Conservation (phyloP, 2,329 filamentous ascomycete species). For the Pestalotiopsis sp. region DNA sequence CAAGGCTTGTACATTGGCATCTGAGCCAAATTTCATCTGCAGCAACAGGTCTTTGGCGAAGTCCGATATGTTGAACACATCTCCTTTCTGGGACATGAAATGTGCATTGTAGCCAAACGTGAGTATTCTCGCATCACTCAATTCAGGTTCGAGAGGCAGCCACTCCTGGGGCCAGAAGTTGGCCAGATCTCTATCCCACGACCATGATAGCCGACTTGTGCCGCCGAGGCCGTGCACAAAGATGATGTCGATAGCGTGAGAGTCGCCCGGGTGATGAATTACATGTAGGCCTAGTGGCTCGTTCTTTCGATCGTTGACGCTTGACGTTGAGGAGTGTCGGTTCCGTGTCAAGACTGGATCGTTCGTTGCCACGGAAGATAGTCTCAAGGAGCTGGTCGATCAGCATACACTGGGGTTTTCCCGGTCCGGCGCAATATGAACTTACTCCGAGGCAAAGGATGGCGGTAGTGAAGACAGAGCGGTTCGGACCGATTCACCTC, state of each 20-base stretch:
- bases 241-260: slow-evolving; percentile 33
- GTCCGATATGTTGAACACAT: slow-evolving; percentile 26
- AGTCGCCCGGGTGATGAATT: no score
- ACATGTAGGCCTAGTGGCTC: no score
- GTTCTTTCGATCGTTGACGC: no score
- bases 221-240: slow-evolving; percentile 40
- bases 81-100: slow-evolving; percentile 18
- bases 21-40: slow-evolving; percentile 26
- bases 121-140: slow-evolving; percentile 28
- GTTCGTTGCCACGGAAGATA: no score
- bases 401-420: no score
- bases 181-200: slow-evolving; percentile 23
- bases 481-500: no score
- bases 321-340: no score
- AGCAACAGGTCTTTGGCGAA: slow-evolving; percentile 34
- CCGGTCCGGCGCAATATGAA: no score
- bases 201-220: slow-evolving; percentile 32
- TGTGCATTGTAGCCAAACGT: slow-evolving; percentile 36
- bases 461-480: no score
- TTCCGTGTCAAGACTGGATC: no score
- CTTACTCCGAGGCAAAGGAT: no score
- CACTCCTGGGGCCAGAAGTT: slow-evolving; percentile 33
- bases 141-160: slow-evolving; percentile 28
- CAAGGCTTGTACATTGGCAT: slow-evolving; percentile 21
- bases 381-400: no score